Percentiles rank a stretch among this genome's conserved stretches.
These are phyloP conservation scores for Aurinia saxatilis DNA, from an alignment of 345 rosid species.

Conservation along the genomic window DNA sequence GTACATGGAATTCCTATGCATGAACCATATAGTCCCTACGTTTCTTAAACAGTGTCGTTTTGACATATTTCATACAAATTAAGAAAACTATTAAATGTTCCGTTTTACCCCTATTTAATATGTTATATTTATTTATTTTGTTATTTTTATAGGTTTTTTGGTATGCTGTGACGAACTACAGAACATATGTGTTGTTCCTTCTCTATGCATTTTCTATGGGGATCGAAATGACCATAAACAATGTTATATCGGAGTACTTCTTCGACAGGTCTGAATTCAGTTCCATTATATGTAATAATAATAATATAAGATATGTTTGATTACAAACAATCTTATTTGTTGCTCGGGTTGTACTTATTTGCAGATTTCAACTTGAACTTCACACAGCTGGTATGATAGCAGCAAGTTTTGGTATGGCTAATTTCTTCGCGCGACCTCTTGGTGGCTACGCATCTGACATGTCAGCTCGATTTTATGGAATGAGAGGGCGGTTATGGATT, in stretches of 20 bases:
- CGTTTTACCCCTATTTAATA: too few relatives aligned
- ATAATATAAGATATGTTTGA: background rate
- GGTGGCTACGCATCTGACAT: constrained; percentile 59
- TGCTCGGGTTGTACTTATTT: background rate
- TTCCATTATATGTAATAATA: background rate
- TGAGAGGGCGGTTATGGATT: constrained; percentile 72
- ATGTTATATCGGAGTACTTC: constrained; percentile 59
- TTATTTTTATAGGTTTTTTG: constrained; percentile 38
- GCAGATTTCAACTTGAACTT: constrained; percentile 45
- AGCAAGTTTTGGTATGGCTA: constrained; percentile 73
- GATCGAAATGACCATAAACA: constrained; percentile 51
- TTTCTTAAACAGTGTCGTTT: too few relatives aligned
- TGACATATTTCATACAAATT: too few relatives aligned
- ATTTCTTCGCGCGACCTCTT: constrained; percentile 58
- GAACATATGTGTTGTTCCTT: constrained; percentile 63
- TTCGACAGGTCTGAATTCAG: constrained; percentile 35
- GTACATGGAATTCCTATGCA: too few relatives aligned
- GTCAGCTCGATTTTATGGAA: constrained; percentile 50
- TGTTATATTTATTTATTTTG: too few relatives aligned
- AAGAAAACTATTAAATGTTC: too few relatives aligned
- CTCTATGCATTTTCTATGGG: constrained; percentile 71
- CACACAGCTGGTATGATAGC: constrained; percentile 67
- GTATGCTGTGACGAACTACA: constrained; percentile 56
- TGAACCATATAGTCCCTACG: too few relatives aligned
- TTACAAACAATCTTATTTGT: background rate